phyloP scores from a whole-genome alignment of 768 basidiomycete species.

The Leccinum boreale region DNA sequence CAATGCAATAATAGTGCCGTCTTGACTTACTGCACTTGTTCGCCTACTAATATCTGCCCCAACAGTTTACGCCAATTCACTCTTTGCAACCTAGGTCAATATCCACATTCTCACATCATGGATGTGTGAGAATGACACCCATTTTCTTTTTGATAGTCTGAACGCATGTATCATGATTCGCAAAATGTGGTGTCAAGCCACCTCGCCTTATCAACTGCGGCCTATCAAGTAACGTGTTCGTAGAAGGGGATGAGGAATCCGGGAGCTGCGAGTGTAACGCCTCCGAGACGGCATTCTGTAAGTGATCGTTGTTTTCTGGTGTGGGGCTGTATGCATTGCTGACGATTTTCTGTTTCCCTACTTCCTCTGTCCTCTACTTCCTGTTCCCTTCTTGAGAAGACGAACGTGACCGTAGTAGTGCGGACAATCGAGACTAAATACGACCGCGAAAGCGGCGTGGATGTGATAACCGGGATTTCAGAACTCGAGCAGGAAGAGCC shows the following conservation, averaged over 20 bases:
- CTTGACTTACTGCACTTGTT: background rate
- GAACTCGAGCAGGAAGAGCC: background rate
- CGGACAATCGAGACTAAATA: slow-evolving; percentile 13
- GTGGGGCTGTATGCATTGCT: background rate
- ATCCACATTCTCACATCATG: background rate
- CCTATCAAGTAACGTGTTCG: background rate
- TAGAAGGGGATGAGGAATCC: background rate
- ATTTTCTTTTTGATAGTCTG: slow-evolving; percentile 6
- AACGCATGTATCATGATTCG: slow-evolving; percentile 19
- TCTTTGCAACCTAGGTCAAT: slow-evolving; percentile 22
- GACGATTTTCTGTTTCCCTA: background rate
- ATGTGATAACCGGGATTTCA: background rate
- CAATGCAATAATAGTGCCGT: background rate
- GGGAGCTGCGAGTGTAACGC: background rate
- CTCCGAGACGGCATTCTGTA: background rate
- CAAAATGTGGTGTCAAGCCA: background rate
- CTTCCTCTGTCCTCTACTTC: background rate
- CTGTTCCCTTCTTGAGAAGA: background rate
- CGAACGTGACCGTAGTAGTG: slow-evolving; percentile 17
- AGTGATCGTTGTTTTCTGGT: background rate
- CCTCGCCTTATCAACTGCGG: background rate
- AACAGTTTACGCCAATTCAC: slow-evolving; percentile 25
- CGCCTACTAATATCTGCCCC: background rate
- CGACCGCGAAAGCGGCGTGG: slow-evolving; percentile 1
- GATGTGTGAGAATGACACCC: background rate